Evolutionary conservation across 176 grass and related monocot species (phyloP), one percentile per base, ranked within the genome.

Genomic region (Musa itinerans): DNA sequence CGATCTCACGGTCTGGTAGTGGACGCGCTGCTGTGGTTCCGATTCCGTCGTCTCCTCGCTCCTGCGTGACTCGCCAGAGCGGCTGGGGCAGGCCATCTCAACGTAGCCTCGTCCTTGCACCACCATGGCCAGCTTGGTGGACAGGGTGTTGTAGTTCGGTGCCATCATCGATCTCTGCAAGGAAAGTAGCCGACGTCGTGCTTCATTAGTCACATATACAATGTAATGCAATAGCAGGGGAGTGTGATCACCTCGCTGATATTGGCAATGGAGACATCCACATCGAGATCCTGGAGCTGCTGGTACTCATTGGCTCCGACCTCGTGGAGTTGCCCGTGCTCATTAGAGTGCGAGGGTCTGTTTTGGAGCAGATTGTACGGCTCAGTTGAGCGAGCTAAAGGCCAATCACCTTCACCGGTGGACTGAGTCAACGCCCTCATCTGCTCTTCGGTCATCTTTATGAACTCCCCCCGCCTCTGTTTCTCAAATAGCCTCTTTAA

Each of bases 41-140:
- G 29, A 4, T 27, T 48, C 20, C 69, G 34, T n/a, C 57, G 14
- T 58, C 23, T 65, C 20, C 27, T 24, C 27, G 0, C 27, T 65
- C 74, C 57, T 0, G 59, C 29, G 1, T 84, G 62, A 8, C 20
- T 63, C 26, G 22, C 54, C 2, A 1, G 84, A 82, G 12, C 80
- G 0, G 72, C 86, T 86, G 34, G 87, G 92, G 52, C 89, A 92
- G 52, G 83, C 83, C 89, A 96, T 92, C 82, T 96, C 89, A 69
- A 92, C 76, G 81, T 81, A 81, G 21, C 76, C 89, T 13, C 25
- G 68, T 15, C 92, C 89, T 53, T 83, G 11, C 50, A 87, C 26
- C 22, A 92, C 86, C 19, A 90, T 29, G 57, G 72, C 73, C 54
- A 92, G 73, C 74, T 89, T 87, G 69, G 80, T 83, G 13, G 85